Base-by-base conservation (phyloP, 192 early-diverging fungal species). In the Entomortierella chlamydospora region DNA sequence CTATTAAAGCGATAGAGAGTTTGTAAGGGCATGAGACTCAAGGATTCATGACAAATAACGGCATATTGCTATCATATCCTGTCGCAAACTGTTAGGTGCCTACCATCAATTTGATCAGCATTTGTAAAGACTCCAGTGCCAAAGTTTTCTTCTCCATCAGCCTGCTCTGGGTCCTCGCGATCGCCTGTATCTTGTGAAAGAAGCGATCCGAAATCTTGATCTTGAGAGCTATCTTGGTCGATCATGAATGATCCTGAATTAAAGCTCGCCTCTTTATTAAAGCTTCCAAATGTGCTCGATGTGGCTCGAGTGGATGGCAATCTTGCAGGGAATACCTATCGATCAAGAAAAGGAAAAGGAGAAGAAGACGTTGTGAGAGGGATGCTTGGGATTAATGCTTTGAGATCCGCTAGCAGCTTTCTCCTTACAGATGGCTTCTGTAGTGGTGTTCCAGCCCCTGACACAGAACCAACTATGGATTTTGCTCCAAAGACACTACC, bases 51-150 rank as follows among this genome's bases (percentile, higher is more conserved):
- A 43, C 22, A 23, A 30, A 26, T 37, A 37, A 30, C 18, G 25
- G 33, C 12, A 4, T 30, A 20, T n/a, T 22, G 10, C 2, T 20
- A 41, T 53, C 51, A 3, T 26, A 18, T 25, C 23, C 7, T 29
- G n/a, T n/a, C n/a, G n/a, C n/a, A n/a, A n/a, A 13, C 4, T 29
- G 23, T n/a, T 31, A 10, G 9, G 15, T 37, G 4, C 34, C 33
- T 65, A 79, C 76, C 76, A 56, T 79, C 76, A 2, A 79, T 64
- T 43, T 70, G 76, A 54, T 79, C 76, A 29, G 68, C 76, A 42
- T 60, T 59, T 9, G 68, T 47, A 54, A 70, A 79, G 12, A 70
- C 54, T 7, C 76, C 68, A 5, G 62, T 55, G 13, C 68, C 68
- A 66, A 79, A 79, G 43, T 39, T 50, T 9, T 70, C 67, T 3